Evolutionary conservation across 2,329 filamentous ascomycete species (phyloP).

Genomic region (Neonectria magnoliae): DNA sequence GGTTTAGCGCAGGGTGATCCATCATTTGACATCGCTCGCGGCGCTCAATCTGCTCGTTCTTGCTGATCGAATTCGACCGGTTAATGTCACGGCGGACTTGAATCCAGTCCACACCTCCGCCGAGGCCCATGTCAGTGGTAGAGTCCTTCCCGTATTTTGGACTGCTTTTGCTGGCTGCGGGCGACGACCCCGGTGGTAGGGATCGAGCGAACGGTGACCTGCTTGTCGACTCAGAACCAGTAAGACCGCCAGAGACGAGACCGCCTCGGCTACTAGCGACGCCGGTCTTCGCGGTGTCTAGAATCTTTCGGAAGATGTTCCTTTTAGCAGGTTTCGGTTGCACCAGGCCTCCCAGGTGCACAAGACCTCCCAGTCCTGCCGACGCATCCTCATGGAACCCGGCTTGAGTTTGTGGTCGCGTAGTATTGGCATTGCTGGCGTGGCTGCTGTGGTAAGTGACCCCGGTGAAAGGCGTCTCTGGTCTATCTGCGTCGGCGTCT

Average conservation of each 20-base stretch:
- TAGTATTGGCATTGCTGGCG: constrained; percentile 62
- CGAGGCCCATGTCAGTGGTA: constrained; percentile 76
- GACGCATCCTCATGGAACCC: constrained; percentile 73
- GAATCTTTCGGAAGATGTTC: constrained; percentile 94
- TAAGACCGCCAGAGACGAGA: constrained; percentile 68
- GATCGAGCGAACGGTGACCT: constrained; percentile 56
- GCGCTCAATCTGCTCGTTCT: constrained; percentile 85
- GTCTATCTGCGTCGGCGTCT: constrained; percentile 64
- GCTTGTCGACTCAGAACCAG: constrained; percentile 56
- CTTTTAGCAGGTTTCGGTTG: constrained; percentile 82
- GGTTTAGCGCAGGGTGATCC: constrained; percentile 86
- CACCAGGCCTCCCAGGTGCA: constrained; percentile 79
- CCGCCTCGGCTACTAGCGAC: constrained; percentile 90
- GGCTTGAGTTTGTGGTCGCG: constrained; percentile 72
- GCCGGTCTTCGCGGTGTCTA: constrained; percentile 92
- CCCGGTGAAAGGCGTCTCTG: constrained; percentile 75
- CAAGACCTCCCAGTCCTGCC: constrained; percentile 80
- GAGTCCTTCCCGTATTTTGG: constrained; percentile 57
- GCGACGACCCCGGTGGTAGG: constrained; percentile 50
- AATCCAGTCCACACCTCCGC: constrained; percentile 83
- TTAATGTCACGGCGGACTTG: constrained; percentile 96
- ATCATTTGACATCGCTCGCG: constrained; percentile 94
- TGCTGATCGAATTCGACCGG: constrained; percentile 90
- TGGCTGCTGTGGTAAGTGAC: constrained; percentile 94
- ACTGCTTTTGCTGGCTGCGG: constrained; percentile 56